Evolutionary conservation across 2,329 filamentous ascomycete genomes (phyloP).

Genomic region (Aspergillus pseudoglaucus): DNA sequence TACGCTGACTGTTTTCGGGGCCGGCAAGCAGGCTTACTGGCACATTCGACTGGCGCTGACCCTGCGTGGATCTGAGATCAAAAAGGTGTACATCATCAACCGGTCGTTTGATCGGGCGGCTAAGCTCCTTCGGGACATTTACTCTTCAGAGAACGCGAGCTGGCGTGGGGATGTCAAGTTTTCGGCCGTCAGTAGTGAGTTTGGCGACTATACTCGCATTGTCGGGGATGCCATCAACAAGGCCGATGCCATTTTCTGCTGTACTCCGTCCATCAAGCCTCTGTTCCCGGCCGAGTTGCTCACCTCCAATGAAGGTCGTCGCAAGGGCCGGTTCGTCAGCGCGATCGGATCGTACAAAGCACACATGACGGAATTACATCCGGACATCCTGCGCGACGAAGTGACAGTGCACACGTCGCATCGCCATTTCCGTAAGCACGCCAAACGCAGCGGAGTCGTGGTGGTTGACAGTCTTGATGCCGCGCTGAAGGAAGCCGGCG

Average conservation of each 20-base stretch:
- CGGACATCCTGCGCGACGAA: conserved; percentile 64
- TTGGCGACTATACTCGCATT: conserved; percentile 62
- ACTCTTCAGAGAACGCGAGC: conserved; percentile 47
- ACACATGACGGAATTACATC: conserved; percentile 76
- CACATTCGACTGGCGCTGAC: conserved; percentile 79
- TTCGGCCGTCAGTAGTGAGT: conserved; percentile 61
- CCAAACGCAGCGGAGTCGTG: conserved; percentile 53
- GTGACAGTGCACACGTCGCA: conserved; percentile 42
- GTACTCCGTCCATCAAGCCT: conserved; percentile 67
- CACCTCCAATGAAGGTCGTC: conserved; percentile 50
- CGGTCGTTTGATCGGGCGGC: conserved; percentile 47
- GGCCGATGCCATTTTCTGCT: conserved; percentile 81
- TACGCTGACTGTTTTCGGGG: conserved; percentile 76
- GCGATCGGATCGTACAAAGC: conserved; percentile 51
- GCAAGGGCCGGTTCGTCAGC: conserved; percentile 39
- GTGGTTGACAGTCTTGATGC: conserved; percentile 67
- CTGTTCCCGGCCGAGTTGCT: conserved; percentile 70
- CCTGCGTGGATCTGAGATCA: conserved; percentile 58
- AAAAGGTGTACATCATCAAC: conserved; percentile 77
- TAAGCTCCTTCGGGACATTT: conserved; percentile 48
- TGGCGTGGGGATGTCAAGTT: conserved; percentile 65
- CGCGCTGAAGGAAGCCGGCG: conserved; percentile 75
- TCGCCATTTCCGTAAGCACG: conserved; percentile 46
- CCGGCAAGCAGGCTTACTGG: conserved; percentile 89
- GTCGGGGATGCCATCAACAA: conserved; percentile 62